These are phyloP conservation scores for Begonia loranthoides DNA, from an alignment of 306 rosid species.

Conservation along the genomic window DNA sequence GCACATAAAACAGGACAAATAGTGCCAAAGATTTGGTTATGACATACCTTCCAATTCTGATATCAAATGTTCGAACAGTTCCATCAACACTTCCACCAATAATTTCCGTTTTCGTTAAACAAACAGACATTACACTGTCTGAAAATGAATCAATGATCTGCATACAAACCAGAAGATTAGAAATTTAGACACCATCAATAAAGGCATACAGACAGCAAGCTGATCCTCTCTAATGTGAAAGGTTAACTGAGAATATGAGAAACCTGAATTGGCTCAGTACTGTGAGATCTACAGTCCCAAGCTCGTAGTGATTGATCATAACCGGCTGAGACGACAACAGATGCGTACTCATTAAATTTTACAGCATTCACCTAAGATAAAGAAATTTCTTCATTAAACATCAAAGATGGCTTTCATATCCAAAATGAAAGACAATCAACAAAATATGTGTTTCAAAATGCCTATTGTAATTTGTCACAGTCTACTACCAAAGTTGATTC, in stretches of 20 bases:
- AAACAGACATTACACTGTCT: conserved; percentile 86
- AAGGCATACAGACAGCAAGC: neutral
- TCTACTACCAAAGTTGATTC: no score
- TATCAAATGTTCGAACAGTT: conserved; percentile 79
- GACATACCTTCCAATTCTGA: conserved; percentile 68
- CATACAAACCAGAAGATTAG: conserved; percentile 15
- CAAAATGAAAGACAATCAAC: neutral
- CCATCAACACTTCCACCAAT: conserved; percentile 96
- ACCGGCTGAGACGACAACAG: conserved; percentile 82
- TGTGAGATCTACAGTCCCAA: conserved; percentile 95
- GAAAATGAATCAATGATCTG: conserved; percentile 77
- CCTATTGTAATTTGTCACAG: no score
- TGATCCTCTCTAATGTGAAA: conserved; percentile 1
- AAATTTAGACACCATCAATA: neutral
- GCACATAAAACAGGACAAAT: no score
- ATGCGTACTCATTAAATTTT: conserved; percentile 62
- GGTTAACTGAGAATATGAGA: neutral
- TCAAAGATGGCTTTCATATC: no score
- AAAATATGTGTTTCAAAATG: no score
- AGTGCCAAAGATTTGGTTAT: neutral
- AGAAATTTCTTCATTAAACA: neutral
- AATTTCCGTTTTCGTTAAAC: conserved; percentile 70
- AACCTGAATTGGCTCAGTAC: conserved; percentile 80
- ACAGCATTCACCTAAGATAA: conserved; percentile 58
- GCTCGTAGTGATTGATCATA: conserved; percentile 88